Evolutionary conservation across 192 early-diverging fungal genomes (phyloP).

Genomic region (Dissophora globulifera): DNA sequence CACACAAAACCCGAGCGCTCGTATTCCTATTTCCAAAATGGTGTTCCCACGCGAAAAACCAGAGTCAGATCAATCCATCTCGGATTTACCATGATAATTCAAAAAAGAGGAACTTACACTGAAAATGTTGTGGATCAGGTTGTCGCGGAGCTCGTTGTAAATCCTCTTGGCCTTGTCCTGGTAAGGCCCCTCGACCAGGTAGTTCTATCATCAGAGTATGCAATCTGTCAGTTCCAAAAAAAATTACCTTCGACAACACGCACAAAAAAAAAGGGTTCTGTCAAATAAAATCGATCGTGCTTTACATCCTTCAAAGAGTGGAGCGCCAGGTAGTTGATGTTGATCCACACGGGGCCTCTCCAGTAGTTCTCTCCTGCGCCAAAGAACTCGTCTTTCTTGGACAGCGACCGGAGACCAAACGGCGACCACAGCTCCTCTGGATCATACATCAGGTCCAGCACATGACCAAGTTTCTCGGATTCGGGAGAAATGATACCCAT

Average conservation of each 20-base stretch:
- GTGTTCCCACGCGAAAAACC: too few species aligned
- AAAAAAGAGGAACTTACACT: constrained; percentile 56
- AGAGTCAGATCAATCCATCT: too few species aligned
- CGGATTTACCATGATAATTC: not conserved
- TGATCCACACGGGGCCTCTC: constrained; percentile 95
- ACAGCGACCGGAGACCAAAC: constrained; percentile 76
- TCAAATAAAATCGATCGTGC: too few species aligned
- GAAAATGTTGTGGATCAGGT: constrained; percentile 80
- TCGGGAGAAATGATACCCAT: constrained; percentile 77
- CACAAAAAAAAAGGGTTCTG: too few species aligned
- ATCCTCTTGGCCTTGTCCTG: constrained; percentile 74
- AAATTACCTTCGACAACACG: constrained; percentile 2
- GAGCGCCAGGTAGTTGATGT: constrained; percentile 88
- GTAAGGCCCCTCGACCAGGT: constrained; percentile 65
- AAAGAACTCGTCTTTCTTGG: constrained; percentile 68
- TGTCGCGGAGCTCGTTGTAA: constrained; percentile 78
- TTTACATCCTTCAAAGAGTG: constrained; percentile 75
- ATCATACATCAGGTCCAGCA: constrained; percentile 83
- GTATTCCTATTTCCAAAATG: constrained; percentile 66
- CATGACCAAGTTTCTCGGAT: constrained; percentile 73
- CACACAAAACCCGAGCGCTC: constrained; percentile 82
- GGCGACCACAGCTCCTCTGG: constrained; percentile 86
- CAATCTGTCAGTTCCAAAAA: too few species aligned
- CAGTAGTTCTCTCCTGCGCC: constrained; percentile 93
- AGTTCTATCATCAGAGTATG: constrained; percentile 60